Evolutionary conservation across 1,284 basidiomycete genomes (phyloP), one percentile per base, ranked within the genome.

Genomic region (Phellinidium pouzarii): DNA sequence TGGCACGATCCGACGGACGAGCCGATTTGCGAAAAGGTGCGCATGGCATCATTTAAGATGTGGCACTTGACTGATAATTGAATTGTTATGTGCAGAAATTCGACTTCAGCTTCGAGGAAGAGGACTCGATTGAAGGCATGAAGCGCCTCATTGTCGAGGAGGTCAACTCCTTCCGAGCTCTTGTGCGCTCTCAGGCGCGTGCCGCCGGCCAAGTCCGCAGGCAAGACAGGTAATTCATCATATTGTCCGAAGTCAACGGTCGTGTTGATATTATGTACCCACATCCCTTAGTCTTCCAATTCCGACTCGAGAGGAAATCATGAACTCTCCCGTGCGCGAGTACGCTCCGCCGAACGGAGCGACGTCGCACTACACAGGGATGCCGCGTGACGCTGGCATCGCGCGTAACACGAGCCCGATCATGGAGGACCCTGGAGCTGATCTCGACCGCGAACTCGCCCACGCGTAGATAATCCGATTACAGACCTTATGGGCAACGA

Each of bases 111-210:
- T 99, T 99, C 60, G 96, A 99, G 70, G 85, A 87, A 58, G 95
- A 98, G 68, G 95, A 99, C 59, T 84, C 86, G 50, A 94, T 94
- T 55, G 91, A 96, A 51, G 96, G 96, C 20, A 99, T 99, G 96
- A 92, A 95, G 70, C 81, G 81, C 59, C 71, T 99, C 62, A 99
- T 99, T 61, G 82, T 98, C 11, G 83, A 95, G 36, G 95, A 99
- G 70, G 94, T 98, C 36, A 84, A 84, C 57, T 69, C 75, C n/a
- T 96, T 96, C 79, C 80, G 93, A 29, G 77, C 82, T 17, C 85
- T 93, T 64, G 93, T 96, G 2, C 79, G 93, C 48, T 74, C 76
- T 12, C 87, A 88, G 60, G 83, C 84, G n/a, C 75, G 85, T 50
- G 77, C 80, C 0, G 68, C 80, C 11, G 79, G 78, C 12, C 82